Percentiles rank a stretch among this genome's conserved stretches.
These are phyloP conservation scores for Phalaenopsis equestris DNA, from an alignment of 106 monocot species.

Conservation along the genomic window DNA sequence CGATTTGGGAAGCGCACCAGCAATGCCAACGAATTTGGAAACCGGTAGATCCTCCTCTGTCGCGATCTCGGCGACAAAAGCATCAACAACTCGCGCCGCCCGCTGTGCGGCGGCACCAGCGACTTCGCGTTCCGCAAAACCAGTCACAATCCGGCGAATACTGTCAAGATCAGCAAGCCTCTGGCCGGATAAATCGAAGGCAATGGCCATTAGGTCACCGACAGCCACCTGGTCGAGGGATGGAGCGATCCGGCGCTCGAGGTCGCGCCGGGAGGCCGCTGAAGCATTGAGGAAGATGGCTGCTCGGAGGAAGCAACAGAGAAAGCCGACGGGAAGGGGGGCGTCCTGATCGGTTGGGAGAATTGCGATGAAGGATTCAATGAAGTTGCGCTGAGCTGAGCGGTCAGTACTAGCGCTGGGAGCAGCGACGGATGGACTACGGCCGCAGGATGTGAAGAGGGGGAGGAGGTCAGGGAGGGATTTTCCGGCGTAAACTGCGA, in stretches of 20 bases:
- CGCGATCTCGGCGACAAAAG: constrained; percentile 62
- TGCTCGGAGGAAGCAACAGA: constrained; percentile 65
- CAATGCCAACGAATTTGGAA: constrained; percentile 67
- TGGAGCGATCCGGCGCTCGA: constrained; percentile 38
- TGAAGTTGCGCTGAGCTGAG: constrained; percentile 17
- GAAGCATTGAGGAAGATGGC: constrained; percentile 36
- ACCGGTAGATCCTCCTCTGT: constrained; percentile 51
- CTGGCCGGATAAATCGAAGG: constrained; percentile 50
- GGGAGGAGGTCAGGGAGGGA: constrained; percentile 35
- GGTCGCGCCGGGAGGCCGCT: constrained; percentile 23
- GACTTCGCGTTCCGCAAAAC: constrained; percentile 48
- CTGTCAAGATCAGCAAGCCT: constrained; percentile 48
- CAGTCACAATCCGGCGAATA: constrained; percentile 37
- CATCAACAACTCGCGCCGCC: constrained; percentile 49
- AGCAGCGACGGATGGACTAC: neutral
- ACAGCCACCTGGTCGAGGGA: constrained; percentile 44
- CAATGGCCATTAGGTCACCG: constrained; percentile 45
- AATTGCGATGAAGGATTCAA: constrained; percentile 38
- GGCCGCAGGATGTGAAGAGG: constrained; percentile 1
- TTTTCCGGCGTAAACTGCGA: constrained; percentile 35
- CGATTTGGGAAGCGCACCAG: constrained; percentile 46
- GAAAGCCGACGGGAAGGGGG: constrained; percentile 46
- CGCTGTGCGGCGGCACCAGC: constrained; percentile 32
- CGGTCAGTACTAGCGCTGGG: neutral
- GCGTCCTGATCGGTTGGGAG: constrained; percentile 20